Evolutionary conservation across 352 stramenopile species (phyloP).

Genomic region (Blastocystis sp.): DNA sequence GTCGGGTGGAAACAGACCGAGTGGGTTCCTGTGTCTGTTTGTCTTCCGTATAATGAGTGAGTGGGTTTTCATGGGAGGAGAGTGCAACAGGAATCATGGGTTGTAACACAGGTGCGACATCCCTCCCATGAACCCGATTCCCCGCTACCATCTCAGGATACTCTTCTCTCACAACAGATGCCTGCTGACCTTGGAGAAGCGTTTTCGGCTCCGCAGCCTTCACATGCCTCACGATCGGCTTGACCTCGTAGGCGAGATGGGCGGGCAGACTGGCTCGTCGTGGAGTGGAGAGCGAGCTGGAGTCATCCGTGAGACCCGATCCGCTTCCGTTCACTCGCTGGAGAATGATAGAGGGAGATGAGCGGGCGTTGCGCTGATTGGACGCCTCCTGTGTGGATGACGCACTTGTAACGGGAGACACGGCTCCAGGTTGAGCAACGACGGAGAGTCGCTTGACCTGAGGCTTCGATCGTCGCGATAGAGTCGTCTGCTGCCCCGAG

Average conservation of each 20-base stretch:
- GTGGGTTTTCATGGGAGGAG: too few relatives aligned
- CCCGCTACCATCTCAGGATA: too few relatives aligned
- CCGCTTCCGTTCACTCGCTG: neutral
- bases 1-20: neutral
- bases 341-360: neutral
- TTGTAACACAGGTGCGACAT: too few relatives aligned
- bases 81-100: too few relatives aligned
- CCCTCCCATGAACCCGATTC: too few relatives aligned
- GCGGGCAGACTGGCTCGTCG: neutral
- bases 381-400: neutral
- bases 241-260: neutral
- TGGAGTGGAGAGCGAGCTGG: neutral
- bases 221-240: neutral
- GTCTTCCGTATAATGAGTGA: too few relatives aligned
- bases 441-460: neutral
- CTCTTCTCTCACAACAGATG: neutral
- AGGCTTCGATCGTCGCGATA: too few relatives aligned
- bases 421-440: neutral
- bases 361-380: neutral
- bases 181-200: neutral
- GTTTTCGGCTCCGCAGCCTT: neutral
- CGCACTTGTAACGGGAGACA: neutral
- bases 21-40: neutral
- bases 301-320: neutral
- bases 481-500: neutral